A percentile compares a stretch with the other conserved stretches of the same genome.
Evolutionary conservation across 495 filamentous ascomycete species (phyloP).

Genomic region (Immersiella caudata): DNA sequence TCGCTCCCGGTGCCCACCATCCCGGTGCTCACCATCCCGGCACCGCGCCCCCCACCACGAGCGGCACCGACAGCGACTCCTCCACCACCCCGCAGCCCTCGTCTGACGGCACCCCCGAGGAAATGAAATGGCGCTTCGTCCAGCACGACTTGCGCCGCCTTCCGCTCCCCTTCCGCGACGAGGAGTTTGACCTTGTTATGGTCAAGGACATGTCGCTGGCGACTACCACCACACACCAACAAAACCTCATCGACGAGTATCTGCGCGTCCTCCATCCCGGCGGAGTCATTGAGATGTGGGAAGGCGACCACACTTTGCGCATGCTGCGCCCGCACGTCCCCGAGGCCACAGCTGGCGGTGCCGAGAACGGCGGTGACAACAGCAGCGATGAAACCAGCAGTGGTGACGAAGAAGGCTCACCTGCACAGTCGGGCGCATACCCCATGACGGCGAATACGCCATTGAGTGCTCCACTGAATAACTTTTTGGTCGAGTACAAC

Average conservation of each 20-base stretch:
- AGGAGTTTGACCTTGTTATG: conserved; percentile 87
- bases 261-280: conserved; percentile 76
- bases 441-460: conserved; percentile 80
- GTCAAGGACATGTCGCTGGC: conserved; percentile 82
- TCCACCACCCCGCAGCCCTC: conserved; percentile 13
- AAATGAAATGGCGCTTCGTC: conserved; percentile 84
- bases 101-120: conserved; percentile 44
- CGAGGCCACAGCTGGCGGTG: conserved; percentile 42
- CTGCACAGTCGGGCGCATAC: conserved; percentile 67
- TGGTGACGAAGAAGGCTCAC: conserved; percentile 58
- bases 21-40: conserved; percentile 44
- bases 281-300: conserved; percentile 85
- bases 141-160: conserved; percentile 79
- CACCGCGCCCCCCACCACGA: not conserved
- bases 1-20: conserved; percentile 68
- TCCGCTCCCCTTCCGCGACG: conserved; percentile 78
- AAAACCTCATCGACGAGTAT: conserved; percentile 70
- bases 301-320: conserved; percentile 75
- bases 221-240: conserved; percentile 63
- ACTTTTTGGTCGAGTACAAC: conserved; percentile 83
- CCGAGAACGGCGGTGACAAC: conserved; percentile 48
- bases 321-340: conserved; percentile 76
- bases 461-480: conserved; percentile 75
- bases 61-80: conserved; percentile 10
- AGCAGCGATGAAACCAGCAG: conserved; percentile 37